These are phyloP conservation scores for Cylindrodendrum hubeiense DNA, from an alignment of 2,329 filamentous ascomycete species.

Conservation along the genomic window DNA sequence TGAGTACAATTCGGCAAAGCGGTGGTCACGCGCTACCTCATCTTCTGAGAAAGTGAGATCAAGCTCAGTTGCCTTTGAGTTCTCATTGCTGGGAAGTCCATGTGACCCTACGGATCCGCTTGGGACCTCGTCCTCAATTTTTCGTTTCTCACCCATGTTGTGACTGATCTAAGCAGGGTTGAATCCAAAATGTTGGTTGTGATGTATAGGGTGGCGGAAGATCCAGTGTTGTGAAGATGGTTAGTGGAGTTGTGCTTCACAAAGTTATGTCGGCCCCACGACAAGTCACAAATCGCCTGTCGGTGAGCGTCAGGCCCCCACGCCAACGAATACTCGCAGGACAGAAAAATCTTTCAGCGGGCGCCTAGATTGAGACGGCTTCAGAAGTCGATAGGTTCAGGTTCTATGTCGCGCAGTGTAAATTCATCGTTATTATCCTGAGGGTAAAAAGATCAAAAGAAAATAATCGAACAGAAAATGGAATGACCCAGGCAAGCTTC, in stretches of 20 bases:
- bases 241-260: neutral
- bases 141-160: slow-evolving; percentile 39
- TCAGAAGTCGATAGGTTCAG: neutral
- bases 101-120: neutral
- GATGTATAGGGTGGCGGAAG: neutral
- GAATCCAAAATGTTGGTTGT: neutral
- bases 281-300: neutral
- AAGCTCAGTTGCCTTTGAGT: neutral
- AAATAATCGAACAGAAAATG: slow-evolving; percentile 29
- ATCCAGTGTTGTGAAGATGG: neutral
- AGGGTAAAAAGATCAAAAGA: slow-evolving; percentile 8
- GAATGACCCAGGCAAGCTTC: slow-evolving; percentile 40
- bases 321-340: neutral
- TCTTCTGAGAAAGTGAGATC: slow-evolving; percentile 9
- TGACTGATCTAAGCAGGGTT: neutral
- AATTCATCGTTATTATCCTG: slow-evolving; percentile 6
- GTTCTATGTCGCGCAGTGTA: slow-evolving; percentile 2
- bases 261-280: slow-evolving; percentile 16
- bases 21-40: slow-evolving; percentile 38
- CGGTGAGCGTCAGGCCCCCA: neutral
- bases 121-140: slow-evolving; percentile 21
- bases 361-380: neutral
- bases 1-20: slow-evolving; percentile 56
- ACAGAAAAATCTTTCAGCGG: neutral
- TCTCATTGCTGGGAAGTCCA: neutral